Conservation (phyloP, 148 eudicot species). For the Persicaria maculosa region DNA sequence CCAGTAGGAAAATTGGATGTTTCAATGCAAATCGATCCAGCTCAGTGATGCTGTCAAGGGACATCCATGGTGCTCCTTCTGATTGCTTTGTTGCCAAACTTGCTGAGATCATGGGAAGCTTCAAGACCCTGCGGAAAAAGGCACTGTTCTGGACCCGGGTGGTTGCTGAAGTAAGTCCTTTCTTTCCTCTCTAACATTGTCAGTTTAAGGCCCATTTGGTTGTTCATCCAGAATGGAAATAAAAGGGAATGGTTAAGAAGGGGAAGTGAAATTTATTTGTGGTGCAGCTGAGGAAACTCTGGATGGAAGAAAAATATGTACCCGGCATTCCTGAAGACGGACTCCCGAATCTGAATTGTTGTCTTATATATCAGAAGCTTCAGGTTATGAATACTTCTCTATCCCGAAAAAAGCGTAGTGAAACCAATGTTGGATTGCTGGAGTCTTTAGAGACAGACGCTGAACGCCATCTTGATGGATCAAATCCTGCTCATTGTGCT, state of each 20-base stretch:
- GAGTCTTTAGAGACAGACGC: slow-evolving; percentile 45
- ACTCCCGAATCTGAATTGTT: slow-evolving; percentile 71
- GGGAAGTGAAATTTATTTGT: neutral
- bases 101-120: slow-evolving; percentile 86
- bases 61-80: slow-evolving; percentile 81
- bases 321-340: slow-evolving; percentile 79
- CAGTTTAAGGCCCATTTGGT: no score
- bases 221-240: no score
- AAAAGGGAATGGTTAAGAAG: no score
- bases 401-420: slow-evolving; percentile 69
- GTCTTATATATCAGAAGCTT: slow-evolving; percentile 83
- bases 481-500: slow-evolving; percentile 47
- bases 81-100: slow-evolving; percentile 68
- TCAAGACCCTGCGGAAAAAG: slow-evolving; percentile 69
- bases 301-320: slow-evolving; percentile 79
- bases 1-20: slow-evolving; percentile 47
- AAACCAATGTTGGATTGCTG: slow-evolving; percentile 46
- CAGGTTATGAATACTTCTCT: slow-evolving; percentile 89
- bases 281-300: slow-evolving; percentile 81
- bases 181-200: neutral
- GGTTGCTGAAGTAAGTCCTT: slow-evolving; percentile 71
- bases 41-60: slow-evolving; percentile 47
- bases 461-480: slow-evolving; percentile 36
- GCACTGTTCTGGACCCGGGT: slow-evolving; percentile 70
- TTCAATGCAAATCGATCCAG: slow-evolving; percentile 30